Conservation (phyloP, 495 filamentous ascomycete genomes). For the Tuber borchii region DNA sequence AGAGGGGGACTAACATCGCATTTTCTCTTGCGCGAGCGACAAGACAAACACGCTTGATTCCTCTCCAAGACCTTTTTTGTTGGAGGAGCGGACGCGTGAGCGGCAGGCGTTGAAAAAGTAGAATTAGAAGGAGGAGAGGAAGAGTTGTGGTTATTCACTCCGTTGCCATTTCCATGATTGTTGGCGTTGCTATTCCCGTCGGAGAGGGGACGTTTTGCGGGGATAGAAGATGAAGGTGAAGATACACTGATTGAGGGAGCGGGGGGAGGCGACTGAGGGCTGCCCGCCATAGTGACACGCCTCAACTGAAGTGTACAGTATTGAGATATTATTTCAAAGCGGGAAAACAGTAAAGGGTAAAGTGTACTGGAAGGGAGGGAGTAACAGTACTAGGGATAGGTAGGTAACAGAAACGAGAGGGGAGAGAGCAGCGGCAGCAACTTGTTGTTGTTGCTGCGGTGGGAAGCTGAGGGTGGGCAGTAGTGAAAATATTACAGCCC, state of each 20-base stretch:
- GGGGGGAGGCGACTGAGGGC: constrained; percentile 22
- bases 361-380: constrained; percentile 2
- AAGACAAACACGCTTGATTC: constrained; percentile 39
- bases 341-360: not conserved
- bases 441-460: not conserved
- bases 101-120: constrained; percentile 4
- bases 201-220: constrained; percentile 28
- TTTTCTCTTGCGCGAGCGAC: constrained; percentile 39
- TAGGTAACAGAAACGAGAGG: not conserved
- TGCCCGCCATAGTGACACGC: constrained; percentile 23
- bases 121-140: constrained; percentile 22
- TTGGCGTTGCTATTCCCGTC: constrained; percentile 20
- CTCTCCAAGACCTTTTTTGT: constrained; percentile 41
- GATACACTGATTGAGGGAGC: constrained; percentile 24
- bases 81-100: constrained; percentile 25
- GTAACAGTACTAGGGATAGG: not conserved
- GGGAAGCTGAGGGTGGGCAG: not conserved
- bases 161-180: not conserved
- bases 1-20: constrained; percentile 35
- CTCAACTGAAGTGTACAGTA: not conserved
- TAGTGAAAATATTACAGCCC: not conserved
- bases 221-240: constrained; percentile 25
- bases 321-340: not conserved
- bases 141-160: constrained; percentile 17
- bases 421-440: not conserved